Base-by-base conservation (phyloP, 257 asterid species). In the Catharanthus roseus region DNA sequence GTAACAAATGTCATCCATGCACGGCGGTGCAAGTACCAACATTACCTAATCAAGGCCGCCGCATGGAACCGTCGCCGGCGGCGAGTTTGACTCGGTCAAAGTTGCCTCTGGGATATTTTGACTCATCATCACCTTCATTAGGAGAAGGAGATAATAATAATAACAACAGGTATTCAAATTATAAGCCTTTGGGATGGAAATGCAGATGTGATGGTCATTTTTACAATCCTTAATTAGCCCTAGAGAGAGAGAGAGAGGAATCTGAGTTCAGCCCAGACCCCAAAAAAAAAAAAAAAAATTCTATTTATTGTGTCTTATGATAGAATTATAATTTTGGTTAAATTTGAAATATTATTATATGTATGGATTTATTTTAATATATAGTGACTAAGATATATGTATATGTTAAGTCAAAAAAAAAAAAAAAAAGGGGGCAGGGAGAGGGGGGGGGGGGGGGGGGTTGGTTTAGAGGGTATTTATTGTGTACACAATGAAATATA, bases 111-210 rank as follows among this genome's bases (percentile, higher is more conserved):
- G 85, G 84, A 62, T 79, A 81, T 81, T 77, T 68, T 68, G 87
- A 82, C 33, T 55, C 88, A 24, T 50, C 84, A 19, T 66, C 86
- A 5, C 53, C 81, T 5, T 73, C 77, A 38, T 34, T 8, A 34
- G 60, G 81, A 3, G 83, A 80, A 3, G 62, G 68, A n/a, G n/a
- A n/a, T n/a, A n/a, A n/a, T n/a, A n/a, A n/a, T n/a, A n/a, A n/a
- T n/a, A n/a, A n/a, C 18, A 86, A 85, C 81, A 82, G 96, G 89
- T 91, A 95, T 88, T 89, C 99, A 23, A 91, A 95, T 86, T 95
- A 95, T 89, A 95, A 95, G 90, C 99, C 99, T 38, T 89, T 95
- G 3, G 99, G 97, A 1, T 95, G 99, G 99, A 91, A 91, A 75
- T 91, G 99, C 89, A 86, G 92, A 74, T 95, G 99, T 74, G 86